Evolutionary conservation across 768 basidiomycete species (phyloP).

Genomic region (Russula sp.): DNA sequence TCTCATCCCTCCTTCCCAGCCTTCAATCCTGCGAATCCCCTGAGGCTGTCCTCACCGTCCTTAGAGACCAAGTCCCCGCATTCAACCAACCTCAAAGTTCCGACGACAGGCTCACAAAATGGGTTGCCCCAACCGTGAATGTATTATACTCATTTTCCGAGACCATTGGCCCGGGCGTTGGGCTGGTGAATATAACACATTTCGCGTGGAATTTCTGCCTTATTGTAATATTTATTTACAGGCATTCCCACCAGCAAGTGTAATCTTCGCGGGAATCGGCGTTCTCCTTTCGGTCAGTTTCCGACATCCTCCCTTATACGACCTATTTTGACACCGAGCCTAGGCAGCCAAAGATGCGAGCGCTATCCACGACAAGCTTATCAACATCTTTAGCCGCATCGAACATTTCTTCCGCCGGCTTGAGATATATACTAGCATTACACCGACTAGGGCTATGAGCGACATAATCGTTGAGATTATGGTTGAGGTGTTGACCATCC

Average conservation of each 20-base stretch:
- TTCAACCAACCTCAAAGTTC: neutral
- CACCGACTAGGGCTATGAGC: neutral
- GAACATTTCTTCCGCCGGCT: slow-evolving; percentile 2
- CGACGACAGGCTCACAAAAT: neutral
- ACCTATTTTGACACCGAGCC: no score
- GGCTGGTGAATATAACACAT: neutral
- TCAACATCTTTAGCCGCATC: neutral
- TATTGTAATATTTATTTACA: neutral
- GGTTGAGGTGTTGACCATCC: neutral
- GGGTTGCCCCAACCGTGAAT: neutral
- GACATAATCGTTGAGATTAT: neutral
- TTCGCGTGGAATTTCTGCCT: neutral
- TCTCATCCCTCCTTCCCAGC: neutral
- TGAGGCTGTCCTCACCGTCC: neutral
- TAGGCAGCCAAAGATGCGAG: no score
- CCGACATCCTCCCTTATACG: no score
- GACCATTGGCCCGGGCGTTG: neutral
- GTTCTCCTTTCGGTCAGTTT: no score
- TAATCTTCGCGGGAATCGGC: no score
- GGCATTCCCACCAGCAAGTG: no score
- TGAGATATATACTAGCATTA: neutral
- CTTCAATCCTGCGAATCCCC: neutral
- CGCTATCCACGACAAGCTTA: neutral
- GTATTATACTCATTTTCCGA: neutral
- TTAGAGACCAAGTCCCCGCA: neutral